Conservation (phyloP, 2,329 filamentous ascomycete genomes). For the Epichloe sibirici region DNA sequence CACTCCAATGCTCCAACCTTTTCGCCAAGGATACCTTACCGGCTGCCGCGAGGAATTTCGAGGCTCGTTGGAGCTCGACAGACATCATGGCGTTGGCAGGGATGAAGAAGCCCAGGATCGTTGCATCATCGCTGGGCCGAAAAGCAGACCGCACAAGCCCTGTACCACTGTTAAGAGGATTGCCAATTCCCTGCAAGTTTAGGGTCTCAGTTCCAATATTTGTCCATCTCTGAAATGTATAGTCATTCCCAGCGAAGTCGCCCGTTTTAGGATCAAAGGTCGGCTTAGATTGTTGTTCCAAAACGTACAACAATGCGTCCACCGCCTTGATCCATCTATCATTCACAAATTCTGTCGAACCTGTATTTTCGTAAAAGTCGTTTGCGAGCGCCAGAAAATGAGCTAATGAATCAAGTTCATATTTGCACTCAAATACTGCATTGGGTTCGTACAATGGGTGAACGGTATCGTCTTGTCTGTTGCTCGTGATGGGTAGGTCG, state of each 20-base stretch:
- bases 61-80: slow-evolving; percentile 68
- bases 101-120: slow-evolving; percentile 88
- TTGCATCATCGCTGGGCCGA: slow-evolving; percentile 87
- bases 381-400: slow-evolving; percentile 81
- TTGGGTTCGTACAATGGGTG: slow-evolving; percentile 77
- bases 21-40: slow-evolving; percentile 42
- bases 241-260: slow-evolving; percentile 57
- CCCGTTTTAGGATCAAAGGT: slow-evolving; percentile 65
- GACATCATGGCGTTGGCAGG: slow-evolving; percentile 95
- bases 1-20: slow-evolving; percentile 44
- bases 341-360: slow-evolving; percentile 66
- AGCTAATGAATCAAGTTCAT: slow-evolving; percentile 90
- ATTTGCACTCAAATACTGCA: slow-evolving; percentile 95
- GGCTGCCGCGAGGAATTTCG: slow-evolving; percentile 51
- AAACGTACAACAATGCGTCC: slow-evolving; percentile 57
- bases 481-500: slow-evolving; percentile 56
- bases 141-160: slow-evolving; percentile 86
- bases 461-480: slow-evolving; percentile 72
- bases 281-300: slow-evolving; percentile 65
- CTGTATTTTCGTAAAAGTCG: slow-evolving; percentile 72
- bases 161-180: slow-evolving; percentile 74
- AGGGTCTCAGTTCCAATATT: slow-evolving; percentile 82
- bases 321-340: slow-evolving; percentile 69
- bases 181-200: slow-evolving; percentile 70
- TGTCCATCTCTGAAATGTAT: slow-evolving; percentile 77